phyloP scores from a whole-genome alignment of 805 yeast species.

The Metschnikowia continentalis region DNA sequence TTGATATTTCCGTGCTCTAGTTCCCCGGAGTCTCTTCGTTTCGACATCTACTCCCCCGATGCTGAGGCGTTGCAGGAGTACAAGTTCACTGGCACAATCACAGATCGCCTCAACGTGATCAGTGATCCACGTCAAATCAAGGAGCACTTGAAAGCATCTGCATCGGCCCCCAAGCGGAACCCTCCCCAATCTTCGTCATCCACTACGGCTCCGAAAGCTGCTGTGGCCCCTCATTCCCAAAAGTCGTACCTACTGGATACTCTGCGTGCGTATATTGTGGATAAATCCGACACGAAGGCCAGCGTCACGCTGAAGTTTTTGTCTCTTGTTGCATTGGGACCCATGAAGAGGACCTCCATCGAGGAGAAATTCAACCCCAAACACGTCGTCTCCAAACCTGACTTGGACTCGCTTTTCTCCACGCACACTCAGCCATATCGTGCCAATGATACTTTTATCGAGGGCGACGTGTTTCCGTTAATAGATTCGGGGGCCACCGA shows the following conservation, averaged over 20 bases:
- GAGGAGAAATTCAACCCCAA: conserved; percentile 7
- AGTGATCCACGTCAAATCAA: conserved; percentile 29
- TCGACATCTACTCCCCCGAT: conserved; percentile 29
- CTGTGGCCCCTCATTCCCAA: conserved; percentile 1
- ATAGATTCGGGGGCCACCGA: conserved; percentile 9
- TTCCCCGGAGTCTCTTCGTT: conserved; percentile 33
- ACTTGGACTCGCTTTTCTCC: conserved; percentile 22
- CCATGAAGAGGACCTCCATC: conserved; percentile 11
- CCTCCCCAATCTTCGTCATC: neutral
- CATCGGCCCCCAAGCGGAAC: conserved; percentile 3
- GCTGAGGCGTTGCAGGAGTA: conserved; percentile 8
- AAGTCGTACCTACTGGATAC: conserved; percentile 3
- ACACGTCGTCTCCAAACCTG: conserved; percentile 8
- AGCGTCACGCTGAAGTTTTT: conserved; percentile 11
- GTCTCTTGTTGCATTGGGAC: conserved; percentile 18
- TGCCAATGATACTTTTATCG: conserved; percentile 29
- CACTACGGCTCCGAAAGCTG: neutral
- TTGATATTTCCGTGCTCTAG: conserved; percentile 30
- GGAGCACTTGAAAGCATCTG: conserved; percentile 13
- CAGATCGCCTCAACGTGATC: conserved; percentile 27
- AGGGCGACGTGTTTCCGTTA: conserved; percentile 24
- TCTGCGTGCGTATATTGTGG: conserved; percentile 12
- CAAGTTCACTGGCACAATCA: conserved; percentile 29
- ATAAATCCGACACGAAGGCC: conserved; percentile 7
- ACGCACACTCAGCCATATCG: conserved; percentile 26